phyloP scores from a whole-genome alignment of 495 filamentous ascomycete genomes.

The Oidiodendron maius region DNA sequence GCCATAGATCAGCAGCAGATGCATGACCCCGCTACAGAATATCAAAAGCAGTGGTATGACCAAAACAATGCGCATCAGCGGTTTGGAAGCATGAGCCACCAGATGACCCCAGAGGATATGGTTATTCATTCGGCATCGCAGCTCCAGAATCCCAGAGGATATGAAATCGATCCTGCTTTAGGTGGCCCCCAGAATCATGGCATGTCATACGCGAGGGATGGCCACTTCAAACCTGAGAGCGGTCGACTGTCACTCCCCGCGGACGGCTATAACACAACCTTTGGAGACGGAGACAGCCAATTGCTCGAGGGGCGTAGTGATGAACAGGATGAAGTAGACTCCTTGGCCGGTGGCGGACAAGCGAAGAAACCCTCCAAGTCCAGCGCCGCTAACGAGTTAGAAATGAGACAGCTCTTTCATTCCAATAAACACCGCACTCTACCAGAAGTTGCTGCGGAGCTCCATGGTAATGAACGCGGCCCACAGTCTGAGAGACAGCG shows the following conservation, averaged over 20 bases:
- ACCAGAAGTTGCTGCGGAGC: conserved; percentile 76
- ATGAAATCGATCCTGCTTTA: conserved; percentile 33
- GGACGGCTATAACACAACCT: conserved; percentile 50
- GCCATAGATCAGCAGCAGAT: conserved; percentile 56
- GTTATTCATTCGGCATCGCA: conserved; percentile 51
- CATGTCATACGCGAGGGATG: conserved; percentile 18
- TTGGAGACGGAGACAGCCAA: conserved; percentile 62
- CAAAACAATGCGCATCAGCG: conserved; percentile 24
- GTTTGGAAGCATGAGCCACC: conserved; percentile 21
- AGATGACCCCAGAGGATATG: conserved; percentile 62
- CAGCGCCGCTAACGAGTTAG: conserved; percentile 82
- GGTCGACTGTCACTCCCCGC: conserved; percentile 39
- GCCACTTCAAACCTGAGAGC: conserved; percentile 14
- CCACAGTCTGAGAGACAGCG: conserved; percentile 90
- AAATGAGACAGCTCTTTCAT: conserved; percentile 78
- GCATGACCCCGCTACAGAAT: conserved; percentile 22
- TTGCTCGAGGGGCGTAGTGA: conserved; percentile 55
- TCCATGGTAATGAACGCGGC: conserved; percentile 53
- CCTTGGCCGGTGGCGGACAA: conserved; percentile 42
- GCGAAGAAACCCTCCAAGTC: conserved; percentile 60
- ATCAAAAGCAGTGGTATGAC: conserved; percentile 41
- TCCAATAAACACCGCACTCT: conserved; percentile 69
- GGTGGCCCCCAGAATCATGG: conserved; percentile 27
- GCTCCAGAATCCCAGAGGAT: conserved; percentile 40
- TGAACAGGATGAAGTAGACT: conserved; percentile 59